phyloP scores from a whole-genome alignment of 805 yeast genomes.

The Yamadazyma olivae region DNA sequence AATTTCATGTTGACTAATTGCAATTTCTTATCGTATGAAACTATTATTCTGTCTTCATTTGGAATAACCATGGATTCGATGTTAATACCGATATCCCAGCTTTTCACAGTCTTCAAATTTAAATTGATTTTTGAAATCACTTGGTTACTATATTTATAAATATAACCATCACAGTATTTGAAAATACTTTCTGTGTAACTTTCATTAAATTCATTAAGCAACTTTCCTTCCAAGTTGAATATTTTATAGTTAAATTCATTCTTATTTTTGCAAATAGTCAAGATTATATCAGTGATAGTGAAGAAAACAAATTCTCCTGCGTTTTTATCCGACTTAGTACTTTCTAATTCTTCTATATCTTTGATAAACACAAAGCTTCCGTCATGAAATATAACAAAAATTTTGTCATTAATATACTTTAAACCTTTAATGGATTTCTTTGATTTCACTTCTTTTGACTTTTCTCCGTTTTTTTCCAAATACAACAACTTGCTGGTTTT shows the following conservation, averaged over 20 bases:
- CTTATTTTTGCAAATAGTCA: constrained; percentile 9
- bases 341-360: constrained; percentile 1
- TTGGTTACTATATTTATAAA: constrained; percentile 7
- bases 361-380: constrained; percentile 2
- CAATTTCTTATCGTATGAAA: constrained; percentile 38
- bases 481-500: constrained; percentile 23
- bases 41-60: constrained; percentile 44
- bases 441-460: constrained; percentile 1
- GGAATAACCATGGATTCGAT: constrained; percentile 33
- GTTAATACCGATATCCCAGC: constrained; percentile 6
- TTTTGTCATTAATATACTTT: constrained; percentile 3
- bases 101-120: constrained; percentile 5
- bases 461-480: constrained; percentile 14
- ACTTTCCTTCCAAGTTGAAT: constrained; percentile 16
- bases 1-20: constrained; percentile 44
- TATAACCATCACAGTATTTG: constrained; percentile 6
- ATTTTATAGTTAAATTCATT: constrained; percentile 20
- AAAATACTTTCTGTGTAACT: constrained; percentile 6
- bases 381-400: constrained; percentile 3
- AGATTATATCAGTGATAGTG: constrained; percentile 11
- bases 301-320: constrained; percentile 7
- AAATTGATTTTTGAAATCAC: constrained; percentile 7
- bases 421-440: constrained; percentile 2
- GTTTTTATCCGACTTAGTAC: not conserved
- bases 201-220: constrained; percentile 2